Conservation (phyloP, 2,329 filamentous ascomycete genomes). For the Penicillium sumatraense region DNA sequence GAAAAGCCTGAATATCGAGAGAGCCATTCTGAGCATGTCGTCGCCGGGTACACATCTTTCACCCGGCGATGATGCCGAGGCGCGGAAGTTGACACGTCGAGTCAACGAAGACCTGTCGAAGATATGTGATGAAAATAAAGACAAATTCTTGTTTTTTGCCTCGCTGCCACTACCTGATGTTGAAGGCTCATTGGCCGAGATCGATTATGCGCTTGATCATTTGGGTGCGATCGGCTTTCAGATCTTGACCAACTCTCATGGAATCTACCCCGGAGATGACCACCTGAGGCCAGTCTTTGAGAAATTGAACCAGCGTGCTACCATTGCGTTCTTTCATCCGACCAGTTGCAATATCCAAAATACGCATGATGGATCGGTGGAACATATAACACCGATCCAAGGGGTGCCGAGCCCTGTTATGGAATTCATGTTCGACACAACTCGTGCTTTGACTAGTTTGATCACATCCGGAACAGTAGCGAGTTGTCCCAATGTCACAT, state of each 20-base stretch:
- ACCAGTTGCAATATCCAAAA: constrained; percentile 40
- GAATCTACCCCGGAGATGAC: constrained; percentile 56
- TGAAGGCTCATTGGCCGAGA: constrained; percentile 52
- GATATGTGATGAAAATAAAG: constrained; percentile 29
- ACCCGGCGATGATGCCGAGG: constrained; percentile 42
- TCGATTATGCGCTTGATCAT: constrained; percentile 47
- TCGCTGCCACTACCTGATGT: constrained; percentile 59
- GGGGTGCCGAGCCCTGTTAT: constrained; percentile 28
- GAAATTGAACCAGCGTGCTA: constrained; percentile 52
- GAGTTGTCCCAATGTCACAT: constrained; percentile 27
- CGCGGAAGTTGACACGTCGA: constrained; percentile 43
- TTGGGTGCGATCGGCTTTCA: constrained; percentile 57
- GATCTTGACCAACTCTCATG: constrained; percentile 58
- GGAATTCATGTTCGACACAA: constrained; percentile 35
- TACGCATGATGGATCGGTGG: constrained; percentile 1
- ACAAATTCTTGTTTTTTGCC: constrained; percentile 59
- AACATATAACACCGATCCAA: constrained; percentile 16
- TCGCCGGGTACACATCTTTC: constrained; percentile 58
- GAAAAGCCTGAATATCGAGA: constrained; percentile 53
- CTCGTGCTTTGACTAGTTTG: constrained; percentile 30
- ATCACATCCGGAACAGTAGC: constrained; percentile 26
- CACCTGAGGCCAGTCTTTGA: constrained; percentile 54
- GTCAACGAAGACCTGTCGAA: constrained; percentile 35
- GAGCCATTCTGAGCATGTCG: constrained; percentile 60
- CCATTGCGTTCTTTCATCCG: constrained; percentile 60